Evolutionary conservation across 495 filamentous ascomycete genomes (phyloP).

Genomic region (Xanthoparmelia taractica): DNA sequence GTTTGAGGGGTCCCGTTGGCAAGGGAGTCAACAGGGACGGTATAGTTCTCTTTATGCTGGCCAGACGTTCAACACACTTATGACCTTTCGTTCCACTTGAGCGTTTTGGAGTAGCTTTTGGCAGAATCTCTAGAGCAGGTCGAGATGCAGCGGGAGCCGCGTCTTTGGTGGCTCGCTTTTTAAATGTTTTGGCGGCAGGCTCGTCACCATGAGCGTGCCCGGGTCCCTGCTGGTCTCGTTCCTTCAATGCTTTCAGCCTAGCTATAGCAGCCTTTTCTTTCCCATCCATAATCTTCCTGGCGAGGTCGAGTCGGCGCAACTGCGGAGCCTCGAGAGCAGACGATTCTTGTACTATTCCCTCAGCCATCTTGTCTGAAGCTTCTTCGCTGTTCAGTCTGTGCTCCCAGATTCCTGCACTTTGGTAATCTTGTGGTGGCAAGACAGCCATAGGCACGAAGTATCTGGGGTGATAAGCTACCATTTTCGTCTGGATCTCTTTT

Average conservation of each 20-base stretch:
- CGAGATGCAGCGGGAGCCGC: background rate
- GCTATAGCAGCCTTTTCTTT: background rate
- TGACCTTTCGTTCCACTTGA: background rate
- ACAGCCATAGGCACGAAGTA: conserved; percentile 5
- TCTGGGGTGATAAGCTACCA: conserved; percentile 35
- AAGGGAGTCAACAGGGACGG: background rate
- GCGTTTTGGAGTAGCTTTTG: background rate
- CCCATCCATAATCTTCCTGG: background rate
- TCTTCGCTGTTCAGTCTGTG: background rate
- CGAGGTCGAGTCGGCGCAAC: background rate
- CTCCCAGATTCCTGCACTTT: background rate
- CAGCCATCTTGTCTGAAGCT: background rate
- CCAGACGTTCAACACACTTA: background rate
- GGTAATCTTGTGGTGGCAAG: background rate
- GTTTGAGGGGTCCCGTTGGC: background rate
- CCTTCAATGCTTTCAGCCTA: conserved; percentile 7
- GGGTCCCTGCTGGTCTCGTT: background rate
- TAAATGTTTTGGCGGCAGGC: background rate
- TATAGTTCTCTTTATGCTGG: background rate
- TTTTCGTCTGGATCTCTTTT: conserved; percentile 44
- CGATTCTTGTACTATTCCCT: background rate
- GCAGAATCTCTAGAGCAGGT: background rate
- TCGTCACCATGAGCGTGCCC: background rate
- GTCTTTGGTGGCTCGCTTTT: background rate
- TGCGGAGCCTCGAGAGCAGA: background rate